Conservation (phyloP, 768 basidiomycete genomes). For the Megacollybia marginata region DNA sequence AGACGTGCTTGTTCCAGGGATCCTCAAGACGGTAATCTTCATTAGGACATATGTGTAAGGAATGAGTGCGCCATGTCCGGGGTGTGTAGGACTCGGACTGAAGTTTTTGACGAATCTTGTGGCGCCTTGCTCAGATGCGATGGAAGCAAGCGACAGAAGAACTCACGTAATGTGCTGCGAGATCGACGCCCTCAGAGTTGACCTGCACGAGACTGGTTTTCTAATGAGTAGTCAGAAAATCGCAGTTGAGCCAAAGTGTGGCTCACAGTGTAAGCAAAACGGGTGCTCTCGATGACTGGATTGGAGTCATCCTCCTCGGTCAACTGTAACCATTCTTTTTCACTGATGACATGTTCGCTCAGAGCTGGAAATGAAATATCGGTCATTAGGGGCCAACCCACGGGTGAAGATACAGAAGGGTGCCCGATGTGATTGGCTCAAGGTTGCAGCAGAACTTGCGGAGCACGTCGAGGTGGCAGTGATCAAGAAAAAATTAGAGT, state of each 20-base stretch:
- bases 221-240: neutral
- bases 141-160: neutral
- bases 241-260: neutral
- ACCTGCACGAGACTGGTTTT: conserved; percentile 5
- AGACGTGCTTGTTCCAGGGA: conserved; percentile 45
- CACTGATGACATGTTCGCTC: neutral
- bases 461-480: neutral
- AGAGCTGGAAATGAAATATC: neutral
- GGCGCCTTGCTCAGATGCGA: neutral
- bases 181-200: conserved; percentile 1
- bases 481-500: neutral
- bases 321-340: neutral
- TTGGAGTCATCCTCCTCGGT: conserved; percentile 1
- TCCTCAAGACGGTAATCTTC: conserved; percentile 51
- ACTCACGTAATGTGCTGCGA: conserved; percentile 6
- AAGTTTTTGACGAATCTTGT: conserved; percentile 41
- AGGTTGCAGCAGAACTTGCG: neutral
- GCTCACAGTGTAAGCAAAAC: conserved; percentile 5
- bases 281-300: conserved; percentile 6
- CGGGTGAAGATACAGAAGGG: neutral
- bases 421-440: neutral
- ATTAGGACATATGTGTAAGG: conserved; percentile 65
- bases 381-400: neutral
- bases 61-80: conserved; percentile 73
- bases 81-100: conserved; percentile 63